Evolutionary conservation across 495 filamentous ascomycete species (phyloP).

Genomic region (Penicillium bovifimosum): DNA sequence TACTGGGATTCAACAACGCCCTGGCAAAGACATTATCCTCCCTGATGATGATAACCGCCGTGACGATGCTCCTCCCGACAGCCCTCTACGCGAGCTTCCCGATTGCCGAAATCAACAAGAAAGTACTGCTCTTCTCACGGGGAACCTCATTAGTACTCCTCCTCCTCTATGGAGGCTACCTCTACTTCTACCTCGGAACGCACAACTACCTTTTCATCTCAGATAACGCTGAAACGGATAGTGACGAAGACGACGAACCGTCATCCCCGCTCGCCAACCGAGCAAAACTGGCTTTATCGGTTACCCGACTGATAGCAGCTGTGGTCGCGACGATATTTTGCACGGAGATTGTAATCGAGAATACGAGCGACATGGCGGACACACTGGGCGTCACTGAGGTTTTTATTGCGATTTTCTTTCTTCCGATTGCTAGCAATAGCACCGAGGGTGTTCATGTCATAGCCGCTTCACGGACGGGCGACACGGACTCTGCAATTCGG

Average conservation of each 20-base stretch:
- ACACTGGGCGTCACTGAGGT: conserved; percentile 10
- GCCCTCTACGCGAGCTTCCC: conserved; percentile 28
- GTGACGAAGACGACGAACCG: conserved; percentile 6
- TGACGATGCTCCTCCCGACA: conserved; percentile 21
- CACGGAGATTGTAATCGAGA: conserved; percentile 24
- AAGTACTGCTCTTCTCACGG: conserved; percentile 31
- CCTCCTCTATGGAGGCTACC: conserved; percentile 62
- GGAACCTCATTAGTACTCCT: conserved; percentile 49
- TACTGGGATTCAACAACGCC: conserved; percentile 47
- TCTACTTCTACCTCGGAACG: conserved; percentile 44
- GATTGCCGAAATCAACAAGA: conserved; percentile 32
- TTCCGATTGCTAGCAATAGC: conserved; percentile 27
- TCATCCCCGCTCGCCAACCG: not conserved
- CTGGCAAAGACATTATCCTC: conserved; percentile 23
- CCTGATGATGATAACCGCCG: conserved; percentile 20
- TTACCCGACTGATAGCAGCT: conserved; percentile 18
- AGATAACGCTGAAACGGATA: conserved; percentile 5
- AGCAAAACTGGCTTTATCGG: conserved; percentile 24
- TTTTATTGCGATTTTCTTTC: conserved; percentile 24
- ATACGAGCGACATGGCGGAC: conserved; percentile 8
- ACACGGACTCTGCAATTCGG: conserved; percentile 24
- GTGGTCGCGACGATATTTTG: conserved; percentile 21
- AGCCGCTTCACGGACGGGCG: conserved; percentile 15
- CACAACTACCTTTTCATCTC: conserved; percentile 30
- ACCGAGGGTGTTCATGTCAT: conserved; percentile 21